phyloP scores from a whole-genome alignment of 768 basidiomycete genomes.

The Mycena filopes region DNA sequence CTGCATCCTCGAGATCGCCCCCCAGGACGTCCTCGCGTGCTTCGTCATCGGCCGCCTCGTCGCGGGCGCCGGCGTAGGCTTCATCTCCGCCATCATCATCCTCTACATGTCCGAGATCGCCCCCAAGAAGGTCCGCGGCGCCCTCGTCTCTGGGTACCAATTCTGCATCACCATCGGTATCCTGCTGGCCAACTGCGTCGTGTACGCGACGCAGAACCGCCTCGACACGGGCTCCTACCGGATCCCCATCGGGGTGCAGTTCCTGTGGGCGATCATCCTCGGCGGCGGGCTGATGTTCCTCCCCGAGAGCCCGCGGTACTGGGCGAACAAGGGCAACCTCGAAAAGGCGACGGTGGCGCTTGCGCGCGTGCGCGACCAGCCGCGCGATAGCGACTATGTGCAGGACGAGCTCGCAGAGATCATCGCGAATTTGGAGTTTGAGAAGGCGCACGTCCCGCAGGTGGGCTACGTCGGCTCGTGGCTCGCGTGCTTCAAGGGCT shows the following conservation, averaged over 20 bases:
- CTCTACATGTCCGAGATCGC: slow-evolving; percentile 56
- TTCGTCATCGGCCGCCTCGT: slow-evolving; percentile 73
- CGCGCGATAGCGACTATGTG: slow-evolving; percentile 61
- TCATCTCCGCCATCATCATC: slow-evolving; percentile 72
- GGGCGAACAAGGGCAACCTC: slow-evolving; percentile 39
- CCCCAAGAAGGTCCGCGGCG: slow-evolving; percentile 66
- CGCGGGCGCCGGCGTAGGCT: slow-evolving; percentile 83
- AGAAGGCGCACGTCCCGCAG: slow-evolving; percentile 64
- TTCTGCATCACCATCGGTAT: slow-evolving; percentile 84
- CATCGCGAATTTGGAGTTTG: slow-evolving; percentile 67
- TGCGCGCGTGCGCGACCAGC: slow-evolving; percentile 65
- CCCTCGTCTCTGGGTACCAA: slow-evolving; percentile 75
- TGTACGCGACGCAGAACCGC: slow-evolving; percentile 70
- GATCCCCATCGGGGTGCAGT: slow-evolving; percentile 82
- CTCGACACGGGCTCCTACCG: slow-evolving; percentile 64
- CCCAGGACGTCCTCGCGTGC: slow-evolving; percentile 37
- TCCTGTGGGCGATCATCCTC: slow-evolving; percentile 82
- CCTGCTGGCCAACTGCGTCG: slow-evolving; percentile 75
- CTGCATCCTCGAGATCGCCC: slow-evolving; percentile 72
- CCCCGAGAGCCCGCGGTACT: slow-evolving; percentile 78
- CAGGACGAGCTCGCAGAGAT: slow-evolving; percentile 63
- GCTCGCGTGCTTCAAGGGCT: slow-evolving; percentile 53
- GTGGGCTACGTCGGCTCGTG: slow-evolving; percentile 70
- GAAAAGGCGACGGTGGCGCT: slow-evolving; percentile 68
- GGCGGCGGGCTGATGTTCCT: slow-evolving; percentile 76